Evolutionary conservation across 2,329 filamentous ascomycete species (phyloP), one percentile per base, ranked within the genome.

Genomic region (Ascochyta koolunga): DNA sequence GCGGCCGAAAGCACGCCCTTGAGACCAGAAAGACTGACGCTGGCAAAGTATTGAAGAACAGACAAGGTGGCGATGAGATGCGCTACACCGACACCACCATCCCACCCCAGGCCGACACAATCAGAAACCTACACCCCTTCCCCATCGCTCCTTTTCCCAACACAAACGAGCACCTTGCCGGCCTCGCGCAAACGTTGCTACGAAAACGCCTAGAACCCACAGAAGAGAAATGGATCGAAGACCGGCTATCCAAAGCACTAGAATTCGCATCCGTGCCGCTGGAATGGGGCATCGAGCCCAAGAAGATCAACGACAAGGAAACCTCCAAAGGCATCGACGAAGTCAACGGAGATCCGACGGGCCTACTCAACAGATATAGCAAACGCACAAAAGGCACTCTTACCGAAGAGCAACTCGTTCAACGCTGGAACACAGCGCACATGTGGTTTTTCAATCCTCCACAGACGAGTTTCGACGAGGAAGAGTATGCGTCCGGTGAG

Each of bases 221-320:
- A 16, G 69, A 71, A 27, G 64, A 71, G 22, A 62, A 63, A 7
- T 73, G 68, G 69, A 60, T 71, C 8, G 61, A 64, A n/a, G 64
- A 66, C 5, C 60, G 67, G 8, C 40, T 73, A 1, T 47, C 52
- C 4, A 71, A 67, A 48, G 69, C 69, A 5, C 50, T 58, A 2
- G 66, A 69, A 32, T 73, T 72, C 43, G 64, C 64, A n/a, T 49
- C 65, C 21, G 64, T 72, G 27, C 67, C 69, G 3, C 45, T 51
- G 11, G 68, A 72, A 11, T 73, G 66, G 68, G 63, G 55, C 1
- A 60, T 73, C 21, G 63, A 68, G 36, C 54, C 64, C 1, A 57
- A 53, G 9, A 65, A 61, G 37, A 19, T 58, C 10, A 42, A 48
- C 13, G 56, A 43, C 22, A 55, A 62, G 4, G 50, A 60, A 0